These are phyloP conservation scores for Nannizzia gypsea DNA, from an alignment of 2,329 filamentous ascomycete species.

Conservation along the genomic window DNA sequence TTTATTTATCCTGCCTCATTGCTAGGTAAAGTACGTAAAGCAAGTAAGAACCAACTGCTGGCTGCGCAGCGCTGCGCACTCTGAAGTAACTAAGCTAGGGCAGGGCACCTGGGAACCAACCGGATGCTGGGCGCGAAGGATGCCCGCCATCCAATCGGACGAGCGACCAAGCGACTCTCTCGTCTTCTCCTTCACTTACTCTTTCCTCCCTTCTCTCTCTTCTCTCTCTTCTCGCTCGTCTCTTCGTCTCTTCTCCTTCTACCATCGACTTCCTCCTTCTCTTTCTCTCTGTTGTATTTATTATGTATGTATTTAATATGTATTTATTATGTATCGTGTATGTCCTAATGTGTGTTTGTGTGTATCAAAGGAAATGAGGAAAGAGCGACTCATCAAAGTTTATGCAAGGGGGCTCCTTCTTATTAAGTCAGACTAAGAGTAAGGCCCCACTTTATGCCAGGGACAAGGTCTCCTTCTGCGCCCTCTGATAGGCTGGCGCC, in stretches of 20 bases:
- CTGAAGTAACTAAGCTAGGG: too few relatives aligned
- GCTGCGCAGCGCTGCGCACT: too few relatives aligned
- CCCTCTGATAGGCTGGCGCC: constrained; percentile 9
- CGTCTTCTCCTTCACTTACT: not conserved
- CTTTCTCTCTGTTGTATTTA: not conserved
- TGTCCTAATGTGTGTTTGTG: not conserved
- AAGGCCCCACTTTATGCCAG: not conserved
- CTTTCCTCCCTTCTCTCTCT: not conserved
- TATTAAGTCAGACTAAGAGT: not conserved
- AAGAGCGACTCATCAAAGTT: not conserved
- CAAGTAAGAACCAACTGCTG: too few relatives aligned
- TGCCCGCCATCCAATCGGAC: not conserved
- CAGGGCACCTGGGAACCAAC: not conserved
- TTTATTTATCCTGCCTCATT: not conserved
- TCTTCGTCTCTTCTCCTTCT: not conserved
- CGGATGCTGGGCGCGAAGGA: not conserved
- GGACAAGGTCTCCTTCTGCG: not conserved
- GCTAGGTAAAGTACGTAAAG: too few relatives aligned
- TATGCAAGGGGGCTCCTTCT: not conserved
- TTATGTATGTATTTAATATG: not conserved
- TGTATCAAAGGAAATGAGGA: not conserved
- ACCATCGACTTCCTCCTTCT: not conserved
- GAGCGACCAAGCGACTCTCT: not conserved
- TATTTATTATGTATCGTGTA: not conserved
- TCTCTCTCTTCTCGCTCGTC: not conserved